These are phyloP conservation scores for Dentipellis fragilis DNA, from an alignment of 768 basidiomycete species.

Conservation along the genomic window DNA sequence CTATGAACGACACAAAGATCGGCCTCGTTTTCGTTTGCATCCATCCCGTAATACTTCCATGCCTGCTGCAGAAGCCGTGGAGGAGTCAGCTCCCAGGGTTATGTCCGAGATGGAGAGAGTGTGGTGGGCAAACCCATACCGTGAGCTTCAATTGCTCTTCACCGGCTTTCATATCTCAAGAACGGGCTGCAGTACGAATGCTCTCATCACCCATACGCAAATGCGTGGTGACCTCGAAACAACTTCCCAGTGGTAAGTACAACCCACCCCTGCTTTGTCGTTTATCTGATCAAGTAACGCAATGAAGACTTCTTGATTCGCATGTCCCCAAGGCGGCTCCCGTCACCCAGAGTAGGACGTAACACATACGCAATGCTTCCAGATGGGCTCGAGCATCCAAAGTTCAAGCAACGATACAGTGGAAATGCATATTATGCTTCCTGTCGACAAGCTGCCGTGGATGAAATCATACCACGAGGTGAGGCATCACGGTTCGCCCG, in stretches of 20 bases:
- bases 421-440: slow-evolving; percentile 43
- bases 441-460: slow-evolving; percentile 46
- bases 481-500: neutral
- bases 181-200: slow-evolving; percentile 49
- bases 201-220: slow-evolving; percentile 51
- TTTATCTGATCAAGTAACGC: neutral
- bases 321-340: slow-evolving; percentile 37
- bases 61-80: slow-evolving; percentile 9
- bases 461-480: slow-evolving; percentile 30
- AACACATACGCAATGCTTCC: slow-evolving; percentile 27
- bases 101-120: slow-evolving; percentile 55
- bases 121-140: slow-evolving; percentile 72
- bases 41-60: slow-evolving; percentile 8
- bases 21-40: slow-evolving; percentile 33
- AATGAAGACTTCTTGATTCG: slow-evolving; percentile 57
- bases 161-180: neutral
- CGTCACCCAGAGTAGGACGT: slow-evolving; percentile 17
- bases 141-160: slow-evolving; percentile 27
- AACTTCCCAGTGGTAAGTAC: slow-evolving; percentile 46
- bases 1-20: slow-evolving; percentile 47
- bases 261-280: neutral
- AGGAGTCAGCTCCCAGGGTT: slow-evolving; percentile 26
- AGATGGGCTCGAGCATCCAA: slow-evolving; percentile 59
- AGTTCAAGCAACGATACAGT: slow-evolving; percentile 38
- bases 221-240: slow-evolving; percentile 39